Evolutionary conservation across 768 basidiomycete genomes (phyloP).

Genomic region (Suillus spraguei): DNA sequence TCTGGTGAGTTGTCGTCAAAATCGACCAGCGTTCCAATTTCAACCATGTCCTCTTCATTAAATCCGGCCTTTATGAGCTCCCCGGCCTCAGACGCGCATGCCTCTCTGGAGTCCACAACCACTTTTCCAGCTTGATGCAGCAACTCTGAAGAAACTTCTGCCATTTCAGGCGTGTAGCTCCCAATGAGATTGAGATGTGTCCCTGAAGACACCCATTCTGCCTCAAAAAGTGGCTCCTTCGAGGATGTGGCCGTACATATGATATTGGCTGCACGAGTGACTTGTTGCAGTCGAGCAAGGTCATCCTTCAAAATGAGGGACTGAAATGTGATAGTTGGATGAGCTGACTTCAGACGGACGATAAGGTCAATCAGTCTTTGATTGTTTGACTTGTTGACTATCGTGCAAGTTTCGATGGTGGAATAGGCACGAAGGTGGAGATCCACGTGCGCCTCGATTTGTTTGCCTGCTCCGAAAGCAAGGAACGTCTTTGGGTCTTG

Average conservation of each 20-base stretch:
- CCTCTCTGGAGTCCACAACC: conserved; percentile 74
- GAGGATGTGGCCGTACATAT: conserved; percentile 80
- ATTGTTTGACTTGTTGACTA: conserved; percentile 65
- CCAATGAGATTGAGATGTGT: conserved; percentile 79
- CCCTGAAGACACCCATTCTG: conserved; percentile 58
- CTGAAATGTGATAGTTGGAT: conserved; percentile 28
- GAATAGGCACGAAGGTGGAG: conserved; percentile 62
- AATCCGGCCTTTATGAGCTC: conserved; percentile 69
- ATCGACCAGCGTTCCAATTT: conserved; percentile 67
- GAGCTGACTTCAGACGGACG: conserved; percentile 26
- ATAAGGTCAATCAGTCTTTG: conserved; percentile 46
- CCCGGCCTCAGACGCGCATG: conserved; percentile 78
- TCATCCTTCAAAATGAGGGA: conserved; percentile 16
- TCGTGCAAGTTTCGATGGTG: conserved; percentile 52
- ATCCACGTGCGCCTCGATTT: conserved; percentile 65
- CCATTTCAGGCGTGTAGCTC: conserved; percentile 82
- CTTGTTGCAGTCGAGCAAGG: neutral
- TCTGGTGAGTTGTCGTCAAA: conserved; percentile 2
- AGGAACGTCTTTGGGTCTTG: conserved; percentile 47
- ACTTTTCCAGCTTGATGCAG: conserved; percentile 57
- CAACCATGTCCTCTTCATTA: conserved; percentile 46
- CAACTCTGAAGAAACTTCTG: conserved; percentile 65
- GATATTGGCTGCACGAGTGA: conserved; percentile 44
- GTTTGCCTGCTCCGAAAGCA: conserved; percentile 74
- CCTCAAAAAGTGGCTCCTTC: conserved; percentile 68